Evolutionary conservation across 352 stramenopile genomes (phyloP).

Genomic region (Pilasporangium apinafurcum): DNA sequence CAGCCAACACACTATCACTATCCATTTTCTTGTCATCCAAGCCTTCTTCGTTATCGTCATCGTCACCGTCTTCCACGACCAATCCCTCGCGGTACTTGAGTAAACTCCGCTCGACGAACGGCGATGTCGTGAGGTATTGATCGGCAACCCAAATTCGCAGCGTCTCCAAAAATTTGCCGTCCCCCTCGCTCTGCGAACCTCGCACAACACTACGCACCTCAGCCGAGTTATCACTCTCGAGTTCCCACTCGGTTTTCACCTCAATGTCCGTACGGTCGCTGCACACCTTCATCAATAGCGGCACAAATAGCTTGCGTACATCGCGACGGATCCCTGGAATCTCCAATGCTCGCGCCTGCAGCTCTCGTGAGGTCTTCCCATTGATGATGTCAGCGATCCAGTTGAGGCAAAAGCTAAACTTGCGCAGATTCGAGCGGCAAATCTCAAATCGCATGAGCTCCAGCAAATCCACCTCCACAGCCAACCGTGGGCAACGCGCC

Average conservation of each 20-base stretch:
- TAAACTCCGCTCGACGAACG: slow-evolving; percentile 79
- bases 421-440: slow-evolving; percentile 78
- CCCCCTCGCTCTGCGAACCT: slow-evolving; percentile 51
- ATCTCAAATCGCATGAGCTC: slow-evolving; percentile 85
- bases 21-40: not conserved
- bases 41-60: slow-evolving; percentile 9
- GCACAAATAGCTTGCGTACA: slow-evolving; percentile 77
- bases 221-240: slow-evolving; percentile 66
- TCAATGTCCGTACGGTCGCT: slow-evolving; percentile 78
- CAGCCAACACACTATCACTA: slow-evolving; percentile 7
- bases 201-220: slow-evolving; percentile 55
- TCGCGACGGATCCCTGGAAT: slow-evolving; percentile 75
- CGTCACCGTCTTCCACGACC: slow-evolving; percentile 34
- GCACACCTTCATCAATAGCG: slow-evolving; percentile 67
- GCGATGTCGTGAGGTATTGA: slow-evolving; percentile 80
- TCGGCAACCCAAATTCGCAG: slow-evolving; percentile 83
- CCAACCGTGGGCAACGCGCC: slow-evolving; percentile 49
- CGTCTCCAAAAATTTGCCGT: slow-evolving; percentile 70
- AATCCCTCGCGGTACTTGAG: slow-evolving; percentile 76
- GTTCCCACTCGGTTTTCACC: slow-evolving; percentile 82
- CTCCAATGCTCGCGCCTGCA: slow-evolving; percentile 71
- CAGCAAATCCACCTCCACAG: slow-evolving; percentile 59
- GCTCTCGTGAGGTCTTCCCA: slow-evolving; percentile 62
- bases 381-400: slow-evolving; percentile 81
- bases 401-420: slow-evolving; percentile 81